Evolutionary conservation across 148 eudicot genomes (phyloP).

Genomic region (Spergularia bocconei): DNA sequence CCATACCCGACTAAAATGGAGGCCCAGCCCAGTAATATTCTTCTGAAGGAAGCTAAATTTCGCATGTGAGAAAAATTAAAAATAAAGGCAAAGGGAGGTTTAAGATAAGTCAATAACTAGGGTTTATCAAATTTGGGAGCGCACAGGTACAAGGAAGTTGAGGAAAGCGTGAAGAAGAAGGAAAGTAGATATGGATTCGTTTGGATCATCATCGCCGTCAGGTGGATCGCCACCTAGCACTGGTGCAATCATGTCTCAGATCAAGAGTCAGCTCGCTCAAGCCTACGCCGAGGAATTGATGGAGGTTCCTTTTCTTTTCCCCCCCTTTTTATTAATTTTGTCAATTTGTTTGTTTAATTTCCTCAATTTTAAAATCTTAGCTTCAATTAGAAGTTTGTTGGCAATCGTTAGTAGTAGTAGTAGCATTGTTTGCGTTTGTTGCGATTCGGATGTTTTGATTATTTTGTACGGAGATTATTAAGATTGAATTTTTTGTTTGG

Average conservation of each 20-base stretch:
- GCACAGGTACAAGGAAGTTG: too few relatives aligned
- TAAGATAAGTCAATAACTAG: constrained; percentile 11
- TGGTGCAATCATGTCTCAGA: constrained; percentile 52
- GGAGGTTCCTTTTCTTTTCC: constrained; percentile 40
- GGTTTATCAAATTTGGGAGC: constrained; percentile 17
- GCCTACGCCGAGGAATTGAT: constrained; percentile 76
- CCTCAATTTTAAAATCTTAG: neutral
- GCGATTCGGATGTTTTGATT: too few relatives aligned
- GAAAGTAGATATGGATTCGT: constrained; percentile 14
- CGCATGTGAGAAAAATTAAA: too few relatives aligned
- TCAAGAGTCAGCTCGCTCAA: constrained; percentile 70
- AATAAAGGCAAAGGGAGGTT: constrained; percentile 2
- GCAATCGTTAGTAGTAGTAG: too few relatives aligned
- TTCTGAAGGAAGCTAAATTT: too few relatives aligned
- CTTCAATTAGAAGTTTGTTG: too few relatives aligned
- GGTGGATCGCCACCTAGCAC: constrained; percentile 32
- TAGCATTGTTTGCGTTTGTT: too few relatives aligned
- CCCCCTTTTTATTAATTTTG: neutral
- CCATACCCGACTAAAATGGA: too few relatives aligned
- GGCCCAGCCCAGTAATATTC: too few relatives aligned
- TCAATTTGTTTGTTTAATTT: neutral
- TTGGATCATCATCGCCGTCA: constrained; percentile 35
- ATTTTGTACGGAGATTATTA: too few relatives aligned
- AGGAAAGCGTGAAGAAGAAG: neutral
- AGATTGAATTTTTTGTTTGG: too few relatives aligned